Percentiles rank a stretch among this genome's conserved stretches.
Conservation (phyloP, 441 rosid genomes). For the Geranium incanum region DNA sequence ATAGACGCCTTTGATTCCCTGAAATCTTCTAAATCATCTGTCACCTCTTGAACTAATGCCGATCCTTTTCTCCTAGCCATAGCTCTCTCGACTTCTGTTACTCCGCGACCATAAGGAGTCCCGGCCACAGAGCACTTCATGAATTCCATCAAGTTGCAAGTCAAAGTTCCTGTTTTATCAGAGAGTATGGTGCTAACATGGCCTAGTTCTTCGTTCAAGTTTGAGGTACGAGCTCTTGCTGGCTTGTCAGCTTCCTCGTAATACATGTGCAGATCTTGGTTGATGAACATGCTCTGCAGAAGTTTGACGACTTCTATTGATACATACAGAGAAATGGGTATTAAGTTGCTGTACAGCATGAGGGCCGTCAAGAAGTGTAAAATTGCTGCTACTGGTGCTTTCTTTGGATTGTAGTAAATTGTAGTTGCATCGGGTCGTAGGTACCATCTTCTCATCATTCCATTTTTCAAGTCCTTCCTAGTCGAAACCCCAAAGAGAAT, state of each 20-base stretch:
- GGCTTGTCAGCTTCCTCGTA: constrained; percentile 82
- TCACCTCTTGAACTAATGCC: constrained; percentile 36
- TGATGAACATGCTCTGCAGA: constrained; percentile 83
- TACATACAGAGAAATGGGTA: constrained; percentile 88
- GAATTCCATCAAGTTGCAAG: constrained; percentile 97
- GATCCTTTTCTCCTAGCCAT: constrained; percentile 53
- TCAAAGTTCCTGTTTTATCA: constrained; percentile 94
- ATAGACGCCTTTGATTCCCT: constrained; percentile 34
- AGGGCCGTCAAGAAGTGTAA: constrained; percentile 70
- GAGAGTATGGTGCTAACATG: constrained; percentile 93
- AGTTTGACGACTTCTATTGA: constrained; percentile 90
- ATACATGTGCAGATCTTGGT: constrained; percentile 77
- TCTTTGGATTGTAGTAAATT: constrained; percentile 56
- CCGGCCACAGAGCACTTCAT: constrained; percentile 91
- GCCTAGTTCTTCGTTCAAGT: constrained; percentile 96
- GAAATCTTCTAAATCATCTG: constrained; percentile 30
- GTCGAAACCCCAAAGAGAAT: constrained; percentile 68
- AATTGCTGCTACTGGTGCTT: constrained; percentile 51
- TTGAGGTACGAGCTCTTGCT: constrained; percentile 88
- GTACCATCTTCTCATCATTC: constrained; percentile 88
- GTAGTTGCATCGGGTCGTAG: constrained; percentile 71
- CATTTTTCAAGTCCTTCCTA: constrained; percentile 52
- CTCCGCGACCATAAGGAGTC: constrained; percentile 68
- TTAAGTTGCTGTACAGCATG: constrained; percentile 81
- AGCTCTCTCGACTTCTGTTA: constrained; percentile 83